Evolutionary conservation across 148 eudicot species (phyloP), one percentile per base, ranked within the genome.

Genomic region (Persicaria maculosa): DNA sequence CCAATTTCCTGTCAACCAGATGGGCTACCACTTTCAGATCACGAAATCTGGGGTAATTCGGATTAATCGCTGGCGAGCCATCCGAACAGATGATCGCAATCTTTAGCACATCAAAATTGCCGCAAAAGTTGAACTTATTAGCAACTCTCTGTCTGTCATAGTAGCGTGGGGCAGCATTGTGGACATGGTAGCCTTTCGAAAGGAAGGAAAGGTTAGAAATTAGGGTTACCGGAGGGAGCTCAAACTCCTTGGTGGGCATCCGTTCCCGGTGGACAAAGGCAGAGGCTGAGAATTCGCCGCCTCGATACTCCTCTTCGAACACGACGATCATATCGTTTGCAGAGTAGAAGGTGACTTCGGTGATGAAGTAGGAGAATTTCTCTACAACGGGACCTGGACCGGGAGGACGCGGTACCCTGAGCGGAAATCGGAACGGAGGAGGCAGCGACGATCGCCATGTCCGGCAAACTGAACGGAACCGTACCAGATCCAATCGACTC

Each of bases 311-410:
- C 55, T 52, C 55, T 2, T 52, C 55, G 55, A 52, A 52, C 17
- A 14, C n/a, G 17, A 52, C 55, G n/a, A 52, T 52, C 6, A 15
- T 14, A n/a, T 52, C 55, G n/a, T 15, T 8, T 1, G 55, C 55
- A n/a, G 55, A 15, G 55, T 52, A 52, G 55, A 52, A 52, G n/a
- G 55, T 52, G 55, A 52, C 55, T 52, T 52, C 55, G n/a, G n/a
- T 15, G 55, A 52, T 52, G n/a, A 52, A 52, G 55, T 52, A 52
- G 55, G 6, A 3, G 55, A 0, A 5, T 1, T 52, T 8, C 17
- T 14, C 11, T 31, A 2, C 1, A 31, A 31, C 0, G 40, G 2
- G 40, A n/a, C 1, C 4, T 15, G 55, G 6, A 4, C 17, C 55
- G 6, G 55, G 55, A 12, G 55, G 55, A 50, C 3, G 54, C 9